phyloP scores from a whole-genome alignment of 108 stramenopile genomes.

The Skeletonema grethae region DNA sequence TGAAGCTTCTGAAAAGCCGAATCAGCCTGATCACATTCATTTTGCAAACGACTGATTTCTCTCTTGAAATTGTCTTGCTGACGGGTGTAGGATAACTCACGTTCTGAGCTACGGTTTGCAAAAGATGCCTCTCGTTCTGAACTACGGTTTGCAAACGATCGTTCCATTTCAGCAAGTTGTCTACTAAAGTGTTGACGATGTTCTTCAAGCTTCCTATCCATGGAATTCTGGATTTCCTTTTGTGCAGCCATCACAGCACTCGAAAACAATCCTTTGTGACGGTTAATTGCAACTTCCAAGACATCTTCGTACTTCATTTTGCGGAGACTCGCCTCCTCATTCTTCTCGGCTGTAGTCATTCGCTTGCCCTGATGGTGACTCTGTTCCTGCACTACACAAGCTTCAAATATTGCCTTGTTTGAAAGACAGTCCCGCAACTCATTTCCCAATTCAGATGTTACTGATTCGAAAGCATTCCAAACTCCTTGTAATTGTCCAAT shows the following conservation, averaged over 20 bases:
- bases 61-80: not conserved
- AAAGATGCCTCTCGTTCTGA: not conserved
- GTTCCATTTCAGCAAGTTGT: conserved; percentile 6
- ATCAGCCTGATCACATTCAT: conserved; percentile 5
- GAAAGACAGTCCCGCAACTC: not conserved
- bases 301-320: not conserved
- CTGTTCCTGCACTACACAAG: not conserved
- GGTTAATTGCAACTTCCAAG: not conserved
- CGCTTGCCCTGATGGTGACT: not conserved
- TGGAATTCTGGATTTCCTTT: not conserved
- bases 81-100: not conserved
- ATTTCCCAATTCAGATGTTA: not conserved
- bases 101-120: not conserved
- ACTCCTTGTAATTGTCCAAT: conserved; percentile 6
- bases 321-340: not conserved
- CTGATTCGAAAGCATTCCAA: not conserved
- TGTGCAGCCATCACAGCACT: not conserved
- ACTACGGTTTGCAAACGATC: not conserved
- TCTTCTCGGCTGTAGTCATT: not conserved
- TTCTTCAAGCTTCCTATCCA: not conserved
- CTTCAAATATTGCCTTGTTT: conserved; percentile 5
- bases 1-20: not conserved
- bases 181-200: not conserved
- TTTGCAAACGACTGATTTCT: not conserved
- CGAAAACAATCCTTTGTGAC: not conserved